These are phyloP conservation scores for Entonaema liquescens DNA, from an alignment of 495 filamentous ascomycete species.

Conservation along the genomic window DNA sequence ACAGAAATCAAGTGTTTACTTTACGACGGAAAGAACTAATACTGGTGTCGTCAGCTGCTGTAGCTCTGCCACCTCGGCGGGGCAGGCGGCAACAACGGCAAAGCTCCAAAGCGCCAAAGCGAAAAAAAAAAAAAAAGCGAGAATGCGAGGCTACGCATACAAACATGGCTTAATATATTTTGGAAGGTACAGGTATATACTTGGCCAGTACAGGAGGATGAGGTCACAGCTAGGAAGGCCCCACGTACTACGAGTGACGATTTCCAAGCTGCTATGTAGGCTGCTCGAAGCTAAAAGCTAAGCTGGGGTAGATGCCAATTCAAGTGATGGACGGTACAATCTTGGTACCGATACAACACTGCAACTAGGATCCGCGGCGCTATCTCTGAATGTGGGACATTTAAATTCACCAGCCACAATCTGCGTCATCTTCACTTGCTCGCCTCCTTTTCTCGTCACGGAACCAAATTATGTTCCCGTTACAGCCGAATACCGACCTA, in stretches of 20 bases:
- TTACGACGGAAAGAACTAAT: slow-evolving; percentile 23
- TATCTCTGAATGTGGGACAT: background rate
- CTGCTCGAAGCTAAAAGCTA: slow-evolving; percentile 3
- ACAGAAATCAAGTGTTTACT: slow-evolving; percentile 9
- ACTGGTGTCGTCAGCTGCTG: slow-evolving; percentile 35
- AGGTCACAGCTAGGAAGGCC: slow-evolving; percentile 19
- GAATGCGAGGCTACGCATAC: background rate
- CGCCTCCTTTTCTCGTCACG: slow-evolving; percentile 37
- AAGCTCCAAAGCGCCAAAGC: background rate
- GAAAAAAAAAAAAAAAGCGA: no score
- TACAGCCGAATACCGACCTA: slow-evolving; percentile 25
- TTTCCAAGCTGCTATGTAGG: background rate
- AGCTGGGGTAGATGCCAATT: slow-evolving; percentile 17
- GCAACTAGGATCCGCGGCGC: background rate
- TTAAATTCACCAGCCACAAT: slow-evolving; percentile 21
- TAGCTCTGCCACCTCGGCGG: slow-evolving; percentile 41
- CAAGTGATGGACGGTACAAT: slow-evolving; percentile 8
- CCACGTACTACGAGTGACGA: background rate
- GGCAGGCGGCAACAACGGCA: slow-evolving; percentile 35
- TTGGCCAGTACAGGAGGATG: slow-evolving; percentile 21
- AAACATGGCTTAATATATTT: background rate
- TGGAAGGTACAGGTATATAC: slow-evolving; percentile 13
- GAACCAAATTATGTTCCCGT: slow-evolving; percentile 10
- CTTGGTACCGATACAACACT: slow-evolving; percentile 10
- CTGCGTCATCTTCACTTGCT: slow-evolving; percentile 33